Conservation (phyloP, 1,284 basidiomycete species). For the Ganoderma boninense region DNA sequence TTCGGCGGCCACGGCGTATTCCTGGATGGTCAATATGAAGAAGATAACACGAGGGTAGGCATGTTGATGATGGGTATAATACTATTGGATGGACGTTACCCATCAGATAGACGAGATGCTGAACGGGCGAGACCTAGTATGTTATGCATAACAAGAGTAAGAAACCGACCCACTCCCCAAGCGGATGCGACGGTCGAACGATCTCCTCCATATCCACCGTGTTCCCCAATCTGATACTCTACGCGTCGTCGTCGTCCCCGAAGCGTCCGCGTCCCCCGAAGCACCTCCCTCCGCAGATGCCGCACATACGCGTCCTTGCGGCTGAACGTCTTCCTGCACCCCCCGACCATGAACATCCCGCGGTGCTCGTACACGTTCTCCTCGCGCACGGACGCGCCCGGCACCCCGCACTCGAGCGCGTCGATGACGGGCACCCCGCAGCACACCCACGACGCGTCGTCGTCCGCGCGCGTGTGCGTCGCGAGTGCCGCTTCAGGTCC, state of each 20-base stretch:
- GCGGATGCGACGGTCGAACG: too few relatives aligned
- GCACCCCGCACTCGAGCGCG: slow-evolving; percentile 12
- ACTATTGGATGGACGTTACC: too few relatives aligned
- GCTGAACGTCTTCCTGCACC: slow-evolving; percentile 33
- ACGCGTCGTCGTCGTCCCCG: slow-evolving; percentile 17
- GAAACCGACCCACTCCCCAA: too few relatives aligned
- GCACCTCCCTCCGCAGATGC: slow-evolving; percentile 29
- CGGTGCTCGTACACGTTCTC: slow-evolving; percentile 32
- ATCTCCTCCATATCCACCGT: too few relatives aligned
- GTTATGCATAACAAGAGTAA: too few relatives aligned
- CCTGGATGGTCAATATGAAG: too few relatives aligned
- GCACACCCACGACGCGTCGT: slow-evolving; percentile 33
- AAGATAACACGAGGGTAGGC: too few relatives aligned
- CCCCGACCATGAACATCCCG: slow-evolving; percentile 28
- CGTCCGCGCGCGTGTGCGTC: slow-evolving; percentile 51
- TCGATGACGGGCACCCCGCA: slow-evolving; percentile 28
- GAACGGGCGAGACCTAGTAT: too few relatives aligned
- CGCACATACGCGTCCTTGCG: slow-evolving; percentile 35
- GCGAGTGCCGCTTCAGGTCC: slow-evolving; percentile 62
- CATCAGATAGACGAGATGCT: too few relatives aligned
- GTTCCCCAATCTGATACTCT: too few relatives aligned
- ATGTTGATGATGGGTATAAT: too few relatives aligned
- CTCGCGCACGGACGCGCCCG: slow-evolving; percentile 3
- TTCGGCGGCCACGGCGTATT: too few relatives aligned
- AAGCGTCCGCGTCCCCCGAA: slow-evolving; percentile 20